phyloP scores from a whole-genome alignment of 2,329 filamentous ascomycete genomes.

The Pyrenophora graminea region DNA sequence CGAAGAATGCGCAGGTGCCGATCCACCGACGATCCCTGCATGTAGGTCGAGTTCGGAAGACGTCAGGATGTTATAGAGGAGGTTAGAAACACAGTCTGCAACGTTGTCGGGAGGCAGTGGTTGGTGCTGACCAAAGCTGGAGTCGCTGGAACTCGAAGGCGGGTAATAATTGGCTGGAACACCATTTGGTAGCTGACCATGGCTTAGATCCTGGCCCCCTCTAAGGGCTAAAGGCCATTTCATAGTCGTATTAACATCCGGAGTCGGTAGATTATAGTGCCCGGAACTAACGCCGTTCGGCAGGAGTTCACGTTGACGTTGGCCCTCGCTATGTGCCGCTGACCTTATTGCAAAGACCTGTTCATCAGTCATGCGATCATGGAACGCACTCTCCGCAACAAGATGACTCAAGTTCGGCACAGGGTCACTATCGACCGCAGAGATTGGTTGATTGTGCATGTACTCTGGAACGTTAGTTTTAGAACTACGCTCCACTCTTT shows the following conservation, averaged over 20 bases:
- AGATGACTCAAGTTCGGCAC: slow-evolving; percentile 35
- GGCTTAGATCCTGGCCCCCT: neutral
- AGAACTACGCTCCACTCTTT: neutral
- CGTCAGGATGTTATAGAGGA: slow-evolving; percentile 17
- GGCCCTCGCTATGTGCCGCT: neutral
- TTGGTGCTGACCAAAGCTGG: neutral
- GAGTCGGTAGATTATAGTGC: neutral
- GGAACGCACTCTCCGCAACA: slow-evolving; percentile 15
- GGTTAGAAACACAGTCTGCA: slow-evolving; percentile 5
- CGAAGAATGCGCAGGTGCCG: neutral
- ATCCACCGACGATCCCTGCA: neutral
- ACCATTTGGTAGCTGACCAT: slow-evolving; percentile 1
- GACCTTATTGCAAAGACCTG: neutral
- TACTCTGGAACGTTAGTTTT: neutral
- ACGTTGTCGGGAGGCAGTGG: neutral
- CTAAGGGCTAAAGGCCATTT: neutral
- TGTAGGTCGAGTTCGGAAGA: slow-evolving; percentile 18
- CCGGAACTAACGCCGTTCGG: neutral
- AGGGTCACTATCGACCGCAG: slow-evolving; percentile 10
- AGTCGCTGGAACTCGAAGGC: neutral
- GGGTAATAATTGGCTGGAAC: slow-evolving; percentile 1
- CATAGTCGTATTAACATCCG: neutral
- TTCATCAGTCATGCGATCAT: slow-evolving; percentile 7
- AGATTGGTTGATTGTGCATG: neutral
- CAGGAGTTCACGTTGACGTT: neutral